A percentile compares a stretch with the other conserved stretches of the same genome.
These are phyloP conservation scores for Candida suzukii DNA, from an alignment of 805 yeast species.

Conservation along the genomic window DNA sequence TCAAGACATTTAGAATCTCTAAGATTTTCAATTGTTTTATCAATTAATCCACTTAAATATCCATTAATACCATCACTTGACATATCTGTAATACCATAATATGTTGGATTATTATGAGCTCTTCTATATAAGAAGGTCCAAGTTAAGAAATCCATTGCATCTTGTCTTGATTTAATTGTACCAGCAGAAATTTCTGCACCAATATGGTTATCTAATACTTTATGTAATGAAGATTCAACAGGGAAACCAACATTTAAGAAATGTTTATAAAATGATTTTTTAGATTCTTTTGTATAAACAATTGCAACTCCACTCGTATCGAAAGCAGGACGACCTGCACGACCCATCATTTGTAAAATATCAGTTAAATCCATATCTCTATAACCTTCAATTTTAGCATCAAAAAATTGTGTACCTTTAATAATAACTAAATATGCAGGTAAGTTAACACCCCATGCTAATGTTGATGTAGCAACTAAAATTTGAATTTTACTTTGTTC, in stretches of 20 bases:
- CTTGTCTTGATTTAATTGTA: slow-evolving; percentile 54
- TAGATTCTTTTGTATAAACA: slow-evolving; percentile 68
- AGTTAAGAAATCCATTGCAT: slow-evolving; percentile 66
- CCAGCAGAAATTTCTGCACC: slow-evolving; percentile 78
- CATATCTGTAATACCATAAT: slow-evolving; percentile 63
- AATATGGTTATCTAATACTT: slow-evolving; percentile 68
- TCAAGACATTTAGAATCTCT: slow-evolving; percentile 66
- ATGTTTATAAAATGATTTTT: slow-evolving; percentile 70
- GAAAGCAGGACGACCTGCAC: slow-evolving; percentile 79
- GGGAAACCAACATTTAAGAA: slow-evolving; percentile 77
- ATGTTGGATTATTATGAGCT: slow-evolving; percentile 72
- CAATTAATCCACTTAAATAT: slow-evolving; percentile 60
- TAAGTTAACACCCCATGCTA: slow-evolving; percentile 83
- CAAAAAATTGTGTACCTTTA: slow-evolving; percentile 68
- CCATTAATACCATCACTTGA: slow-evolving; percentile 47
- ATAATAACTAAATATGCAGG: slow-evolving; percentile 77
- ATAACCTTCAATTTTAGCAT: slow-evolving; percentile 59
- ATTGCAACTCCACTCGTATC: slow-evolving; percentile 75
- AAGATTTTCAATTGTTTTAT: slow-evolving; percentile 58
- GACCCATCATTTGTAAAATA: slow-evolving; percentile 78
- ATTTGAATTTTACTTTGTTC: slow-evolving; percentile 65
- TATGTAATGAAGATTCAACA: slow-evolving; percentile 73
- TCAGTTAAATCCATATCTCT: slow-evolving; percentile 80
- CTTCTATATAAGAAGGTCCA: slow-evolving; percentile 74
- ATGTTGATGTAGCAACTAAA: slow-evolving; percentile 71